Percentiles rank a stretch among this genome's conserved stretches.
phyloP scores from a whole-genome alignment of 495 filamentous ascomycete species.

The Sporormia fimetaria region DNA sequence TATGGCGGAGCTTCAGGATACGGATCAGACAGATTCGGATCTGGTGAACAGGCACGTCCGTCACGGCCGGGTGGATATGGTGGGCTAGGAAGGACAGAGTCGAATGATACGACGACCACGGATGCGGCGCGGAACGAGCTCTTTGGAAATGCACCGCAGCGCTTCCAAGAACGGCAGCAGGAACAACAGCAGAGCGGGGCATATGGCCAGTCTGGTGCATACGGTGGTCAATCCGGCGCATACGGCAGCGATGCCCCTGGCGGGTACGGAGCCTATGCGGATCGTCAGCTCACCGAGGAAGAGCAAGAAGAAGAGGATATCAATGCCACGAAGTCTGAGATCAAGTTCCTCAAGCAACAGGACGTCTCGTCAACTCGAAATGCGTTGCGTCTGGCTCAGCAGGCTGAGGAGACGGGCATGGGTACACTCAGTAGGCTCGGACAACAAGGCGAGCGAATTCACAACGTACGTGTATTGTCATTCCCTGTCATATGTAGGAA shows the following conservation, averaged over 20 bases:
- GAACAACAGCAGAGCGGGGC: slow-evolving; percentile 3
- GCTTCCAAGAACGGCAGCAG: slow-evolving; percentile 11
- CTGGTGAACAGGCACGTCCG: not conserved
- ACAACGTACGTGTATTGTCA: too few species aligned
- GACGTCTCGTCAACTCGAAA: slow-evolving; percentile 62
- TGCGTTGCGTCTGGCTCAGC: slow-evolving; percentile 50
- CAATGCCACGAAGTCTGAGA: slow-evolving; percentile 57
- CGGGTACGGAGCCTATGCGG: slow-evolving; percentile 49
- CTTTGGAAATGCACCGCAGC: slow-evolving; percentile 10
- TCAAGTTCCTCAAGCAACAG: slow-evolving; percentile 62
- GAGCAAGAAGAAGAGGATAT: slow-evolving; percentile 48
- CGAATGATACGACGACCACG: slow-evolving; percentile 27
- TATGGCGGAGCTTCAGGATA: slow-evolving; percentile 27
- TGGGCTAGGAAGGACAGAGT: slow-evolving; percentile 23
- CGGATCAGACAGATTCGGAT: slow-evolving; percentile 28
- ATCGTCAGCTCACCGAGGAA: slow-evolving; percentile 64
- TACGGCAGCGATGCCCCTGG: slow-evolving; percentile 1
- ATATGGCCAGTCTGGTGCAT: slow-evolving; percentile 30
- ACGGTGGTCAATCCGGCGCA: slow-evolving; percentile 41
- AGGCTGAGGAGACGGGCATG: slow-evolving; percentile 61
- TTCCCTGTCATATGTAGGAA: too few species aligned
- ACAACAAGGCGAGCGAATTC: slow-evolving; percentile 50
- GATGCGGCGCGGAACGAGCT: slow-evolving; percentile 25
- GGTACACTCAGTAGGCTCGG: slow-evolving; percentile 59
- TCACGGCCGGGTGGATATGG: slow-evolving; percentile 20